Evolutionary conservation across 768 basidiomycete genomes (phyloP), one percentile per base, ranked within the genome.

Genomic region (Sistotremastrum niveocremeum): DNA sequence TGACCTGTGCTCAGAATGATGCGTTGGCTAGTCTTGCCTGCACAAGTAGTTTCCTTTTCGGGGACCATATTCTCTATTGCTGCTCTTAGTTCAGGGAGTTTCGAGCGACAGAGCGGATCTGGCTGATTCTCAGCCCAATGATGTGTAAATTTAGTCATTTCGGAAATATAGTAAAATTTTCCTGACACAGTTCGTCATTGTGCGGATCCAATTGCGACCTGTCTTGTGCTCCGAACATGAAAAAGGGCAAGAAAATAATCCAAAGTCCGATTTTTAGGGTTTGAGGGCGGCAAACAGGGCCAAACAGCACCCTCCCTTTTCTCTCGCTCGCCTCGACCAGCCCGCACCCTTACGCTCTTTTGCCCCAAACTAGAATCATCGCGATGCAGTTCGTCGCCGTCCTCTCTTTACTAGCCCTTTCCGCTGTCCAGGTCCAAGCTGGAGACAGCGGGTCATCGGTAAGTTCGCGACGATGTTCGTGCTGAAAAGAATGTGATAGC

Each of bases 351-450:
- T 41, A 48, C 42, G 41, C 39, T 32, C 54, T 44, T 50, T 44
- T 30, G 37, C 31, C 29, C 59, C 20, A 20, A 20, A 20, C 20
- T 20, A 46, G 53, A 42, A 49, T 53, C 52, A 51, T 58, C 62
- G 62, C 68, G 68, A 61, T 81, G 62, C 76, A 69, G 54, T 70
- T 71, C 11, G 58, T 81, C 53, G 67, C 73, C 44, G 53, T 79
- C 44, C 39, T 76, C 35, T 71, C 79, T 37, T 52, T 74, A 7
- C 58, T 79, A 46, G 61, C 71, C n/a, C 56, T 76, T 20, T 66
- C 64, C 12, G 78, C 62, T 6, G 52, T 74, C 20, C 20, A 20
- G 20, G 20, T 20, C 20, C 20, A 20, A 20, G 20, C 20, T 20
- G 20, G 20, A 20, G 20, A 20, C 49, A 79, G 76, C 6, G 71